Evolutionary conservation across 129 eudicot genomes (phyloP), one percentile per base, ranked within the genome.

Genomic region (Silybum marianum): DNA sequence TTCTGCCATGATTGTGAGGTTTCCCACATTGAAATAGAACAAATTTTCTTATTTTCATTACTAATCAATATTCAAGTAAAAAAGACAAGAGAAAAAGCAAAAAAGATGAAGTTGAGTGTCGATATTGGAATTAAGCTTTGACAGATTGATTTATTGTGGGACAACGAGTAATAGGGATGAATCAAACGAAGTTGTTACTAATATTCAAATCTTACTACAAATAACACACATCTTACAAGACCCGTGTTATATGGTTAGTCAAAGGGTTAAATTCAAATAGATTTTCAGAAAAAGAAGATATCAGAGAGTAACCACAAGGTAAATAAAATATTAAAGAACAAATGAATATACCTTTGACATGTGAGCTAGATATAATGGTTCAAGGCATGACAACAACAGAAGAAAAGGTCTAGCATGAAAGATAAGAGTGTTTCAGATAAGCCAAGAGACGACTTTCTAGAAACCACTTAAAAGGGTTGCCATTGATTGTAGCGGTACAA

Each of bases 381-480:
- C 2, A 5, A 4, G 66, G 60, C 23, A 19, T 0, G 46, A 34
- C 22, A 18, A 13, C 4, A 51, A 23, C n/a, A 84, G 76, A 86
- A 86, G 87, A 89, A 60, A 69, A 89, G 88, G 85, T 84, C 88
- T 89, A 65, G 80, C 90, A 89, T 86, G 90, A 89, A 86, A 60
- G 86, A 88, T 75, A 79, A 88, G 88, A 84, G 87, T 16, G 34
- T 19, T 25, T 84, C 78, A 69, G 82, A 81, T 14, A 39, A 86
- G 92, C 87, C 87, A 75, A 36, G 48, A 44, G 86, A 84, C 22
- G 83, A 75, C 85, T 84, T 30, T 83, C 85, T 78, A 81, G 16
- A 71, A 89, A 66, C 88, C 88, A 82, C 65, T 42, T 60, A 8
- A 75, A 38, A 39, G 46, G 26, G 30, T 39, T 76, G 79, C 34